Evolutionary conservation across 768 basidiomycete genomes (phyloP).

Genomic region (Coprinopsis marcescibilis): DNA sequence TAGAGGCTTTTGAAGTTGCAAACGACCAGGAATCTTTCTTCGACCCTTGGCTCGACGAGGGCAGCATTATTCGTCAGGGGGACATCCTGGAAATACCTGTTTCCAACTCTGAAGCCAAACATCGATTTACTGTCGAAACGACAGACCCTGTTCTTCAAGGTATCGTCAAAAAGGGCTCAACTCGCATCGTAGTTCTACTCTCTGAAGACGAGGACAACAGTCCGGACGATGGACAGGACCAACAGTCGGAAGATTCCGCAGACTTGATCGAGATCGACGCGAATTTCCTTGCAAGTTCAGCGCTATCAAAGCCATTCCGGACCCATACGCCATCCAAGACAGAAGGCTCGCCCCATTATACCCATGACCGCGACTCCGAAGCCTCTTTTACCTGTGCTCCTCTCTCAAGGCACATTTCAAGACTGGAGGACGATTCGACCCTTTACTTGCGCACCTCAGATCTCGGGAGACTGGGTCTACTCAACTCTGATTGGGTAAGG

Average conservation of each 20-base stretch:
- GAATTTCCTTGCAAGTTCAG: slow-evolving; percentile 56
- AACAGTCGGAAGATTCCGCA: slow-evolving; percentile 17
- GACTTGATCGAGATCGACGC: slow-evolving; percentile 68
- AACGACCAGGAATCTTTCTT: slow-evolving; percentile 27
- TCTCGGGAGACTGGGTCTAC: slow-evolving; percentile 56
- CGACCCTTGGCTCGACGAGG: slow-evolving; percentile 36
- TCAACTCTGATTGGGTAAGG: slow-evolving; percentile 78
- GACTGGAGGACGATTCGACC: slow-evolving; percentile 43
- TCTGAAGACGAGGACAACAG: slow-evolving; percentile 17
- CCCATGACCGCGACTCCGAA: slow-evolving; percentile 9
- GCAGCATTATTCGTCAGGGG: slow-evolving; percentile 49
- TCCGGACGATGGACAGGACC: slow-evolving; percentile 7
- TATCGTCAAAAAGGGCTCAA: slow-evolving; percentile 37
- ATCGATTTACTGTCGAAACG: slow-evolving; percentile 12
- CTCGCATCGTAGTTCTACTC: slow-evolving; percentile 47
- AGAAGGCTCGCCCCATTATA: background rate
- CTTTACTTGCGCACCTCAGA: slow-evolving; percentile 61
- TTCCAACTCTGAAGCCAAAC: slow-evolving; percentile 14
- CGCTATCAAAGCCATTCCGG: slow-evolving; percentile 14
- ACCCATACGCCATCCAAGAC: slow-evolving; percentile 1
- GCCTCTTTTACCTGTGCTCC: slow-evolving; percentile 21
- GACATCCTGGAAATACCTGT: no score
- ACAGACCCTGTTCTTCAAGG: slow-evolving; percentile 75
- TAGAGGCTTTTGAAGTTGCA: slow-evolving; percentile 42
- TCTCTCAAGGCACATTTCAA: slow-evolving; percentile 28